A percentile compares a stretch with the other conserved stretches of the same genome.
Conservation (phyloP, 192 early-diverging fungal species). For the Rhizophagus sp. region DNA sequence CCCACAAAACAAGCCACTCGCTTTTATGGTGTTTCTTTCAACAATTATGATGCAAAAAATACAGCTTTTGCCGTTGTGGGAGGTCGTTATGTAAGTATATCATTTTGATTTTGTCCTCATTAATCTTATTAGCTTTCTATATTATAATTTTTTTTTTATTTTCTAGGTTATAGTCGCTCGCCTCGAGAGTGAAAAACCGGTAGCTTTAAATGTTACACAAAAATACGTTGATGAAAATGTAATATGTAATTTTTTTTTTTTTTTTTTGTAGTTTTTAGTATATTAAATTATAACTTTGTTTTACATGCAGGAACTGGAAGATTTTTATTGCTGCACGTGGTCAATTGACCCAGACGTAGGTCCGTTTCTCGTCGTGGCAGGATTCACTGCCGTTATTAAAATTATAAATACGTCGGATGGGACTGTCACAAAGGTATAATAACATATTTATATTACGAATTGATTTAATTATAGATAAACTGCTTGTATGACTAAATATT, state of each 20-base stretch:
- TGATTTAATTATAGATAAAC: not conserved
- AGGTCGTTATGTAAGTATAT: not conserved
- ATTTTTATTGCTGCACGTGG: conserved; percentile 28
- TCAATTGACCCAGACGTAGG: conserved; percentile 9
- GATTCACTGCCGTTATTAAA: conserved; percentile 9
- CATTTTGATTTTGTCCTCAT: not conserved
- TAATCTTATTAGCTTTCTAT: not conserved
- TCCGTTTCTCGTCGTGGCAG: conserved; percentile 19
- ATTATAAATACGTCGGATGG: conserved; percentile 3
- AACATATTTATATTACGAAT: not conserved
- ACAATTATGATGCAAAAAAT: not conserved
- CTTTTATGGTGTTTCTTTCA: conserved; percentile 18
- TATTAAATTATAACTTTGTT: not conserved
- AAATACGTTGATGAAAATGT: conserved; percentile 24
- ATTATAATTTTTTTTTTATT: not conserved
- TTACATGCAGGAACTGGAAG: not conserved
- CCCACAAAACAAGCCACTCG: too few species aligned
- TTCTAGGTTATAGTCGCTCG: not conserved
- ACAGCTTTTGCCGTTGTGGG: conserved; percentile 14
- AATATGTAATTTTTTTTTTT: not conserved
- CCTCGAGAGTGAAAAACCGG: not conserved
- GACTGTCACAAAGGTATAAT: not conserved
- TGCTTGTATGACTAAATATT: not conserved
- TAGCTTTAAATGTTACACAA: not conserved
- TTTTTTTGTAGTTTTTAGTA: not conserved